Evolutionary conservation across 2,329 filamentous ascomycete genomes (phyloP), one percentile per base, ranked within the genome.

Genomic region (Magnaporthiopsis incrustans): DNA sequence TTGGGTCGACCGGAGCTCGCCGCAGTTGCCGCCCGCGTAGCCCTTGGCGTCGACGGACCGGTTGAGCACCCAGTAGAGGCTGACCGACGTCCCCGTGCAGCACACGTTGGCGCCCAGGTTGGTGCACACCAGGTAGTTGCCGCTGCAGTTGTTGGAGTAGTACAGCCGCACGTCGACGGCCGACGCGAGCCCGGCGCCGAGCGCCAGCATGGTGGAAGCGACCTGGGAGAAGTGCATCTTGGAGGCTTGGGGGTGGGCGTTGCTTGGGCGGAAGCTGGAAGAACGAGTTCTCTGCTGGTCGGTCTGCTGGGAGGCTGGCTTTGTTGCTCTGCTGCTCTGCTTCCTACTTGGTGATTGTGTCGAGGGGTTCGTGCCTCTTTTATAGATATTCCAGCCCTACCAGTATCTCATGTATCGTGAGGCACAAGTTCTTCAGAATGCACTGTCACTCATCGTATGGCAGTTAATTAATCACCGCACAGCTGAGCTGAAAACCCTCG

Each of bases 201-300:
- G 25, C 25, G 33, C 35, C 6, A 61, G 59, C 33, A 61, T 50
- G 59, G 59, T 33, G 44, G 44, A 7, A 25, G 59, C 30, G 59
- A 61, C 35, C 44, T 50, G 35, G 35, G n/a, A 22, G 35, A 61
- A 61, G 12, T 44, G 59, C 59, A 61, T 61, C 25, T 61, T 61
- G 59, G 33, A 35, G 27, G 35, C 14, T 50, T 53, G 59, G 27
- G 35, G 59, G 4, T 27, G 35, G 35, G 35, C 35, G 7, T 38
- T 30, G 27, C 27, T 30, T 38, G 14, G 4, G 35, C 4, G 38
- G 22, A 53, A n/a, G 44, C 22, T n/a, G 44, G 44, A 44, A 44
- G 44, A 4, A 22, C 2, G 22, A 11, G 33, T 4, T 22, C 22
- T 53, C 44, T 53, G 27, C 5, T 14, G 22, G 8, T 22, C 3